Conservation (phyloP, 169 alveolate species). For the Plasmodium fragile region DNA sequence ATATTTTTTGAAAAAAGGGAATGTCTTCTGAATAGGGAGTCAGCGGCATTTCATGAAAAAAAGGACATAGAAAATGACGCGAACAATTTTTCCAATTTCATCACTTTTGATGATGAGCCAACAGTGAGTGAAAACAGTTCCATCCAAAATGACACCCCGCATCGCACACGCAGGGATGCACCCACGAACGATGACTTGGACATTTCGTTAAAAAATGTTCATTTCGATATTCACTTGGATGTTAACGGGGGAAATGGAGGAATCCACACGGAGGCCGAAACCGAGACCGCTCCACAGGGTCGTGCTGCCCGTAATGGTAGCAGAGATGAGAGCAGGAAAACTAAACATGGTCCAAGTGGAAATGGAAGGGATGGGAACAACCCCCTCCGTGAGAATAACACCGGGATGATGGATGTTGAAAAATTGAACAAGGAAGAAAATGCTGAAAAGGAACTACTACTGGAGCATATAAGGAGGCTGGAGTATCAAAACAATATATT, state of each 20-base stretch:
- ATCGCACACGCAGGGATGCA: neutral
- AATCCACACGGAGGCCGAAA: neutral
- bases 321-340: neutral
- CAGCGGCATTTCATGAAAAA: neutral
- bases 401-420: neutral
- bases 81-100: neutral
- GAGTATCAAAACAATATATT: conserved; percentile 74
- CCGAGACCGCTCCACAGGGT: neutral
- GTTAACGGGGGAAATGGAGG: neutral
- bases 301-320: neutral
- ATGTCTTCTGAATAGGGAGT: neutral
- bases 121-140: conserved; percentile 1
- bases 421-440: neutral
- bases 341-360: neutral
- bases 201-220: conserved; percentile 17
- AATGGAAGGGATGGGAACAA: neutral
- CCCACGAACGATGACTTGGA: neutral
- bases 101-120: neutral
- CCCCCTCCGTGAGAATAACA: neutral
- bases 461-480: conserved; percentile 67
- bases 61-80: conserved; percentile 11
- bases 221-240: conserved; percentile 66
- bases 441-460: conserved; percentile 19
- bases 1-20: conserved; percentile 37
- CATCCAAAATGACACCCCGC: neutral